These are phyloP conservation scores for Ormosia emarginata DNA, from an alignment of 306 rosid species.

Conservation along the genomic window DNA sequence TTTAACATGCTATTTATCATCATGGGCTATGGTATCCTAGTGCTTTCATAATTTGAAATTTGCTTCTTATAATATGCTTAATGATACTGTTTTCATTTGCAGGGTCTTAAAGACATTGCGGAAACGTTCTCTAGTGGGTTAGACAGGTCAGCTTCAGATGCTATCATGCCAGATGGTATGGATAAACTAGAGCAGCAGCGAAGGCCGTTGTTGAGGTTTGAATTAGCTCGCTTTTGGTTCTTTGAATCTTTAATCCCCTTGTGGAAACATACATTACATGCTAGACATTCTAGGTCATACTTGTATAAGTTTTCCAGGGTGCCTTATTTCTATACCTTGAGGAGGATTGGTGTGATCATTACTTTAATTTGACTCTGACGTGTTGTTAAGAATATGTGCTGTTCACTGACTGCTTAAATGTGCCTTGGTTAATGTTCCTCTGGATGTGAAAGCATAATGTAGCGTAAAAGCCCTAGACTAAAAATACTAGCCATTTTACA, in stretches of 20 bases:
- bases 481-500: background rate
- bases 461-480: background rate
- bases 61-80: background rate
- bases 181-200: conserved; percentile 35
- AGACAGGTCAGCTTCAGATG: conserved; percentile 42
- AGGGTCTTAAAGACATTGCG: conserved; percentile 80
- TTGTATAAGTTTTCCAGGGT: background rate
- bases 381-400: background rate
- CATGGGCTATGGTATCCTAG: background rate
- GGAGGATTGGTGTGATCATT: background rate
- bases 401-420: background rate
- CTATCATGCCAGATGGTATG: conserved; percentile 28
- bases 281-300: background rate
- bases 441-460: background rate
- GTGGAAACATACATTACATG: background rate
- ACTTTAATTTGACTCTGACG: background rate
- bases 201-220: conserved; percentile 61
- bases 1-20: background rate
- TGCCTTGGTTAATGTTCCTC: background rate
- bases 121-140: conserved; percentile 33
- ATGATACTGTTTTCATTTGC: conserved; percentile 25
- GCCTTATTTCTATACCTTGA: background rate
- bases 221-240: conserved; percentile 8
- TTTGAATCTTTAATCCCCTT: background rate
- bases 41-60: conserved; percentile 8